Evolutionary conservation across 352 stramenopile species (phyloP).

Genomic region (Sclerospora graminicola): DNA sequence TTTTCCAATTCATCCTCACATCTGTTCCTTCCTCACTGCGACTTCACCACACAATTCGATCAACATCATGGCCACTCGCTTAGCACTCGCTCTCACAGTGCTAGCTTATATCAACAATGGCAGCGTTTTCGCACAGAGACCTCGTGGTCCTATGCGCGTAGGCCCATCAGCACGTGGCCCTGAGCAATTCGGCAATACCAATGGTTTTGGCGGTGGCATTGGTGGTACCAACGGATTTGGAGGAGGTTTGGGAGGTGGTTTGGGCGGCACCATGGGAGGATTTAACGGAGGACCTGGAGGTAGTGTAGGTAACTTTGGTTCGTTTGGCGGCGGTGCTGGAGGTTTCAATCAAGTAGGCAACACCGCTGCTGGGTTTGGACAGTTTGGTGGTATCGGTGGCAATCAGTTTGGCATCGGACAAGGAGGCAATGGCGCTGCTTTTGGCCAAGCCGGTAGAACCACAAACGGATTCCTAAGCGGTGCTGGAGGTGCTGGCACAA

Average conservation of each 20-base stretch:
- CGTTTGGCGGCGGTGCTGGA: conserved; percentile 5
- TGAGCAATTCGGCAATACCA: conserved; percentile 1
- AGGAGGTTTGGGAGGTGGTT: conserved; percentile 1
- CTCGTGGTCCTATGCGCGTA: conserved; percentile 8
- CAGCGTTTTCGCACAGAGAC: conserved; percentile 16
- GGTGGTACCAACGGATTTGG: conserved; percentile 2
- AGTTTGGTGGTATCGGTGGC: not conserved
- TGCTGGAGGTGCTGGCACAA: not conserved
- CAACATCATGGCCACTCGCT: conserved; percentile 10
- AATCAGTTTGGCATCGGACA: conserved; percentile 1
- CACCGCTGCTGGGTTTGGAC: conserved; percentile 1
- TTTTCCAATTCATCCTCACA: conserved; percentile 4
- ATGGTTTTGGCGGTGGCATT: conserved; percentile 1
- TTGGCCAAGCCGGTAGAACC: not conserved
- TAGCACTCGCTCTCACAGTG: conserved; percentile 9
- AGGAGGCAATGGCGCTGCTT: not conserved
- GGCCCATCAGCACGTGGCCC: not conserved
- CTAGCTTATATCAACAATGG: conserved; percentile 26
- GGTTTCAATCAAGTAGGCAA: not conserved
- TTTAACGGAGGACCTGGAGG: not conserved
- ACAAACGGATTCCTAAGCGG: conserved; percentile 3
- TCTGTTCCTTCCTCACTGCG: not conserved
- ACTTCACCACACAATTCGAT: not conserved
- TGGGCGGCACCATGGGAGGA: not conserved
- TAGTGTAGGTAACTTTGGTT: not conserved